Percentiles rank a stretch among this genome's conserved stretches.
Evolutionary conservation across 1,139 yeast genomes (phyloP).

Genomic region (Blastobotrys niveus): DNA sequence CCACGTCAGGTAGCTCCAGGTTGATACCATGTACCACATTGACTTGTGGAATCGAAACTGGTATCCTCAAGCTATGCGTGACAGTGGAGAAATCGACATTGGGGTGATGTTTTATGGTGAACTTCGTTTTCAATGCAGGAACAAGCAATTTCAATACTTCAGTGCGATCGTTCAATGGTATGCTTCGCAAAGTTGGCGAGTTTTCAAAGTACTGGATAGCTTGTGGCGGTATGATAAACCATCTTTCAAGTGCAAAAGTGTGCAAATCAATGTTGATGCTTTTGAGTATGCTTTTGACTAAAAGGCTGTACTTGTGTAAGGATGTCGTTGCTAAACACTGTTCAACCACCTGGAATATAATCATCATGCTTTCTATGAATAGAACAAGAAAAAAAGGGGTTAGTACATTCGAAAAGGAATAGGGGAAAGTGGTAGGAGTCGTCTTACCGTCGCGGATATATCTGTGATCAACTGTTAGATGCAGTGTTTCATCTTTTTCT

Average conservation of each 20-base stretch:
- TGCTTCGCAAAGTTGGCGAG: slow-evolving; percentile 10
- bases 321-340: slow-evolving; percentile 28
- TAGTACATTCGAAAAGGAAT: neutral
- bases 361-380: slow-evolving; percentile 17
- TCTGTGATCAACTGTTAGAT: slow-evolving; percentile 21
- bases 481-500: slow-evolving; percentile 15
- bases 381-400: neutral
- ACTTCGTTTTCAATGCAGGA: neutral
- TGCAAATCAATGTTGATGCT: slow-evolving; percentile 17
- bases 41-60: slow-evolving; percentile 28
- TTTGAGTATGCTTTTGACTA: slow-evolving; percentile 14
- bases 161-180: slow-evolving; percentile 9
- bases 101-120: too few species aligned
- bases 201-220: slow-evolving; percentile 10
- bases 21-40: slow-evolving; percentile 28
- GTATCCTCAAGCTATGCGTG: slow-evolving; percentile 24
- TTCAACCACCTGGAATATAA: slow-evolving; percentile 21
- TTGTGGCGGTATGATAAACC: slow-evolving; percentile 13
- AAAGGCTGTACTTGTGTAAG: slow-evolving; percentile 13
- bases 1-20: slow-evolving; percentile 22
- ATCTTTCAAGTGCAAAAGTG: slow-evolving; percentile 19
- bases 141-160: slow-evolving; percentile 5
- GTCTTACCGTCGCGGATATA: slow-evolving; percentile 22
- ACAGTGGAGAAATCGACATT: neutral
- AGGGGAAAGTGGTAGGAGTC: too few species aligned